Evolutionary conservation across 345 rosid species (phyloP).

Genomic region (Pseudoturritis turrita): DNA sequence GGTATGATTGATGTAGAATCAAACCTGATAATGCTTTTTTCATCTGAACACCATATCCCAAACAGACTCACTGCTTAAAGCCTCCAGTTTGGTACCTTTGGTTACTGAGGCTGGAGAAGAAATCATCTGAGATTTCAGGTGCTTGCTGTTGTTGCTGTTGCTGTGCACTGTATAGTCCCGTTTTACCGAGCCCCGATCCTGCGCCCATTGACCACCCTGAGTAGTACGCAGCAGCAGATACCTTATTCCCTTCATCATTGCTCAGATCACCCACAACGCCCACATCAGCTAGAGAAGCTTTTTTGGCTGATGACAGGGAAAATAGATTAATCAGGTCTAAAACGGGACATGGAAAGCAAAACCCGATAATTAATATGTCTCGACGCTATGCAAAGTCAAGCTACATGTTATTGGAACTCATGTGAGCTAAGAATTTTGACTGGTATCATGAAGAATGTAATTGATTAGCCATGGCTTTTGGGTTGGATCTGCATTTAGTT

Average conservation of each 20-base stretch:
- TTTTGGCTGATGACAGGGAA: constrained; percentile 70
- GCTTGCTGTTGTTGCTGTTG: constrained; percentile 29
- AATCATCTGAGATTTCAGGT: constrained; percentile 44
- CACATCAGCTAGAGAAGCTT: constrained; percentile 77
- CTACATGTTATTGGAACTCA: neutral
- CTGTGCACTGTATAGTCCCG: constrained; percentile 47
- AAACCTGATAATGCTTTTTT: constrained; percentile 8
- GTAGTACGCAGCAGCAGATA: constrained; percentile 52
- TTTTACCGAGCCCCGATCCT: constrained; percentile 70
- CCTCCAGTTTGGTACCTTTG: constrained; percentile 61
- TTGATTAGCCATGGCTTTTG: neutral
- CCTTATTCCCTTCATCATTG: constrained; percentile 65
- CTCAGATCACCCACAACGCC: constrained; percentile 74
- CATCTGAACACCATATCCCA: neutral
- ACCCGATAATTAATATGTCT: neutral
- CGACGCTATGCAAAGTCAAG: neutral
- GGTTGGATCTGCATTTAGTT: constrained; percentile 1
- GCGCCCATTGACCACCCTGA: constrained; percentile 93
- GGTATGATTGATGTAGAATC: constrained; percentile 5
- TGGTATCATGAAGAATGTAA: neutral
- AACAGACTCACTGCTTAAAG: constrained; percentile 46
- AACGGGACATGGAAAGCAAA: neutral
- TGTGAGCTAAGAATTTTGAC: neutral
- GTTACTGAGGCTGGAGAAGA: constrained; percentile 61
- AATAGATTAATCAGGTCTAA: neutral